Evolutionary conservation across 2,329 filamentous ascomycete genomes (phyloP).

Genomic region (Microdochium paspali): DNA sequence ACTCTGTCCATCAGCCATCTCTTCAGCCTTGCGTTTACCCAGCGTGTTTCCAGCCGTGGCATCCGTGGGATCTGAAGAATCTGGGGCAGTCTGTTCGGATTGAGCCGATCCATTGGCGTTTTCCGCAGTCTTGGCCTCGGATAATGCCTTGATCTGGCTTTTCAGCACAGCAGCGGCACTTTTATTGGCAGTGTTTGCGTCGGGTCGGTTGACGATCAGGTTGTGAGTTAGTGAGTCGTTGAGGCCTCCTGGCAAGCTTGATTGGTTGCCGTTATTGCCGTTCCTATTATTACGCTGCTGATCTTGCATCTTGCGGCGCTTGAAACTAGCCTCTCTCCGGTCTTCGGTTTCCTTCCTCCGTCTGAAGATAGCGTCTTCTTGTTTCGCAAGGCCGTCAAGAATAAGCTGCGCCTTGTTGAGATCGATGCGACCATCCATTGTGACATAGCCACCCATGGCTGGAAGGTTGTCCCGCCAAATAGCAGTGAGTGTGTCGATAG

Average conservation of each 20-base stretch:
- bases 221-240: slow-evolving; percentile 67
- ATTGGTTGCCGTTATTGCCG: slow-evolving; percentile 19
- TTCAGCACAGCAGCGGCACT: slow-evolving; percentile 87
- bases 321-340: slow-evolving; percentile 67
- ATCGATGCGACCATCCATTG: slow-evolving; percentile 88
- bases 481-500: slow-evolving; percentile 91
- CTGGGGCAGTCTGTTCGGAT: slow-evolving; percentile 10
- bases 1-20: slow-evolving; percentile 46
- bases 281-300: slow-evolving; percentile 29
- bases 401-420: slow-evolving; percentile 81
- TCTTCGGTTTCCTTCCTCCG: slow-evolving; percentile 81
- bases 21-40: slow-evolving; percentile 70
- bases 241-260: slow-evolving; percentile 31
- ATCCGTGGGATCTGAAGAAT: slow-evolving; percentile 10
- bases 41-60: slow-evolving; percentile 19
- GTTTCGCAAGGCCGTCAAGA: slow-evolving; percentile 76
- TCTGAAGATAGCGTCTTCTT: slow-evolving; percentile 89
- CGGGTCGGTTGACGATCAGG: slow-evolving; percentile 72
- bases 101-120: slow-evolving; percentile 13
- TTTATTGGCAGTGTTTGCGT: slow-evolving; percentile 79
- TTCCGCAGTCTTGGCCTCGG: neutral
- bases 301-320: slow-evolving; percentile 67
- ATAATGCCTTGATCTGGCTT: slow-evolving; percentile 56
- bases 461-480: slow-evolving; percentile 94
- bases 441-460: slow-evolving; percentile 89